Evolutionary conservation across 73 alveolate species (phyloP).

Genomic region (Urostyla sp.): DNA sequence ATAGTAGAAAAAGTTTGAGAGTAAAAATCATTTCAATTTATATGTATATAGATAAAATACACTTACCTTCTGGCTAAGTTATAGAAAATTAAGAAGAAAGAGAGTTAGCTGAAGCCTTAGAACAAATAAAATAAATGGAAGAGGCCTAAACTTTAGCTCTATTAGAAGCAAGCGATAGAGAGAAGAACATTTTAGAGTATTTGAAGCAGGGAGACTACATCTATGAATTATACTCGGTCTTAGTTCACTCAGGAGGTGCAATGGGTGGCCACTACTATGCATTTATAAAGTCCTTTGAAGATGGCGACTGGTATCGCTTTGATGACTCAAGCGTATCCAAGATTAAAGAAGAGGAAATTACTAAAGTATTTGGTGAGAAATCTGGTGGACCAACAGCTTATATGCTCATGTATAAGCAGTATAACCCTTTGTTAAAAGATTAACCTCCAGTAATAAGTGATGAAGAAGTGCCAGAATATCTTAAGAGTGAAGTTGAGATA

Average conservation of each 20-base stretch:
- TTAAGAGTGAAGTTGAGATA: slow-evolving; percentile 12
- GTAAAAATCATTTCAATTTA: no score
- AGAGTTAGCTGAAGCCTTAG: slow-evolving; percentile 42
- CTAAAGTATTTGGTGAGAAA: slow-evolving; percentile 85
- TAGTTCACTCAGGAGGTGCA: slow-evolving; percentile 97
- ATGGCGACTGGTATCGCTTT: slow-evolving; percentile 92
- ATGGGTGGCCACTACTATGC: slow-evolving; percentile 98
- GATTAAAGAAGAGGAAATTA: slow-evolving; percentile 72
- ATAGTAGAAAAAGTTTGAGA: no score
- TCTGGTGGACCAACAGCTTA: slow-evolving; percentile 85
- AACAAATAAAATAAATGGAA: slow-evolving; percentile 46
- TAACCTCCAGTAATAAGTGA: background rate
- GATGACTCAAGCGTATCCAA: slow-evolving; percentile 88
- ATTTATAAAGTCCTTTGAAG: slow-evolving; percentile 92
- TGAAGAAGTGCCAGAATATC: slow-evolving; percentile 6
- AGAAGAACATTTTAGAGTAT: slow-evolving; percentile 71
- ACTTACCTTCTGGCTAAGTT: no score
- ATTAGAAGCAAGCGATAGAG: no score
- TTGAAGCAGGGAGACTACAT: slow-evolving; percentile 87
- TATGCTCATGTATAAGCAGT: slow-evolving; percentile 87
- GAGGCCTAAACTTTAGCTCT: slow-evolving; percentile 40
- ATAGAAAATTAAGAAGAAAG: slow-evolving; percentile 45
- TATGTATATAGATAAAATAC: no score
- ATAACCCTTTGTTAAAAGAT: slow-evolving; percentile 9
- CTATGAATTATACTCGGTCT: slow-evolving; percentile 92